A percentile compares a stretch with the other conserved stretches of the same genome.
Conservation (phyloP, 495 filamentous ascomycete genomes). For the Tuber borchii region DNA sequence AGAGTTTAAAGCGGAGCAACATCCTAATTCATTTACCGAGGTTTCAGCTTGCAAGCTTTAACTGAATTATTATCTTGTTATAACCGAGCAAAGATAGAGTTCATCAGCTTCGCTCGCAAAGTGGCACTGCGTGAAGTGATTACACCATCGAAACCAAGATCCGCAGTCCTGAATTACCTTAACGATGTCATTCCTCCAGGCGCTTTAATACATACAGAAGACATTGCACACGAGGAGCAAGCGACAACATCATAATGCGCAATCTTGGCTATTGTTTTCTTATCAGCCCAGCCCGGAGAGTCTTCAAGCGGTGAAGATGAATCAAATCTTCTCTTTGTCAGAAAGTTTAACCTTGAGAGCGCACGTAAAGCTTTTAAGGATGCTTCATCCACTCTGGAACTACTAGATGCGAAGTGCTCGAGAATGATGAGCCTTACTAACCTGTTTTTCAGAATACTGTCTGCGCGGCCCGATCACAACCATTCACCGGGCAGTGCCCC, state of each 20-base stretch:
- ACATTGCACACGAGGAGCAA: constrained; percentile 71
- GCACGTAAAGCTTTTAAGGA: constrained; percentile 87
- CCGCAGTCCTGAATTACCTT: constrained; percentile 86
- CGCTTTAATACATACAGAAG: constrained; percentile 66
- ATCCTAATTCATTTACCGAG: constrained; percentile 91
- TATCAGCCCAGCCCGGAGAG: constrained; percentile 87
- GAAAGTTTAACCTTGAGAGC: constrained; percentile 90
- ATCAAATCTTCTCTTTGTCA: constrained; percentile 80
- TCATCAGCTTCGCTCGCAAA: constrained; percentile 95
- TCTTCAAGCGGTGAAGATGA: constrained; percentile 66
- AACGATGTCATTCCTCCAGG: constrained; percentile 75
- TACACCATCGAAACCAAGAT: constrained; percentile 89
- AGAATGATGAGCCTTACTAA: constrained; percentile 78
- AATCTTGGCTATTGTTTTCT: constrained; percentile 71
- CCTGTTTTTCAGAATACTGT: constrained; percentile 86
- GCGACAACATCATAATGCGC: constrained; percentile 75
- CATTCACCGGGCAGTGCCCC: constrained; percentile 46
- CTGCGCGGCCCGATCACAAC: constrained; percentile 60
- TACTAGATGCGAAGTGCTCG: constrained; percentile 76
- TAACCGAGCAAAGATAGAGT: constrained; percentile 91
- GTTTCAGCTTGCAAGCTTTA: constrained; percentile 88
- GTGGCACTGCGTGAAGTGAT: constrained; percentile 67
- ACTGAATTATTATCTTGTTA: constrained; percentile 90
- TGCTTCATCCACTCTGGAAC: constrained; percentile 67
- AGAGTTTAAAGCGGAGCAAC: constrained; percentile 81